These are phyloP conservation scores for Thamnidium elegans DNA, from an alignment of 192 early-diverging fungal species.

Conservation along the genomic window DNA sequence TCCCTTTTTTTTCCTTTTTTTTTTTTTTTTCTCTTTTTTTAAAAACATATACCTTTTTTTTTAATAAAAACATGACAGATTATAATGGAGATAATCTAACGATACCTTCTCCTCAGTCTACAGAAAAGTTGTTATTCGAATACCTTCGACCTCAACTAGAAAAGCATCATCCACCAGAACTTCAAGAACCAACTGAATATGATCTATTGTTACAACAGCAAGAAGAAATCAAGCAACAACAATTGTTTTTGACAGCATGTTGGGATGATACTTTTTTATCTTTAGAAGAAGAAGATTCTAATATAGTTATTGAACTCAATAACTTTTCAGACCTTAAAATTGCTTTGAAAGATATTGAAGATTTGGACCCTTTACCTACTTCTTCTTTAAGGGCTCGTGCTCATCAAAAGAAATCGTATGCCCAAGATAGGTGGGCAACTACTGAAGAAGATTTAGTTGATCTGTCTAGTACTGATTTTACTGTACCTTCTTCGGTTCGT, in stretches of 20 bases:
- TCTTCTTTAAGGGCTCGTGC: neutral
- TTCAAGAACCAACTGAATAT: neutral
- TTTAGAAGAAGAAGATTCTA: constrained; percentile 7
- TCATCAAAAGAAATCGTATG: neutral
- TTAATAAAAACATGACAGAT: neutral
- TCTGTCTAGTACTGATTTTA: neutral
- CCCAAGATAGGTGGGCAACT: neutral
- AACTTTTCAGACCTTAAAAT: constrained; percentile 13
- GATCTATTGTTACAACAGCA: neutral
- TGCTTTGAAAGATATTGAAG: constrained; percentile 12
- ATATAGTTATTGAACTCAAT: neutral
- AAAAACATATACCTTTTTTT: neutral
- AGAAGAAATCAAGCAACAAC: neutral
- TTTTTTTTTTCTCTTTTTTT: neutral
- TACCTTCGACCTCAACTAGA: neutral
- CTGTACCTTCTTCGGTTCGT: constrained; percentile 13
- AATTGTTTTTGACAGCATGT: neutral
- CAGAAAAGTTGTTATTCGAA: neutral
- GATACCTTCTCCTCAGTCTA: neutral
- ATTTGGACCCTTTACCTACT: neutral
- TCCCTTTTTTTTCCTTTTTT: neutral
- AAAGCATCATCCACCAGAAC: neutral
- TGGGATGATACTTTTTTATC: constrained; percentile 11
- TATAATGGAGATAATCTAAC: too few species aligned
- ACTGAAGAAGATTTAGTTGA: neutral